Evolutionary conservation across 805 yeast species (phyloP).

Genomic region (Kazachstania africana): DNA sequence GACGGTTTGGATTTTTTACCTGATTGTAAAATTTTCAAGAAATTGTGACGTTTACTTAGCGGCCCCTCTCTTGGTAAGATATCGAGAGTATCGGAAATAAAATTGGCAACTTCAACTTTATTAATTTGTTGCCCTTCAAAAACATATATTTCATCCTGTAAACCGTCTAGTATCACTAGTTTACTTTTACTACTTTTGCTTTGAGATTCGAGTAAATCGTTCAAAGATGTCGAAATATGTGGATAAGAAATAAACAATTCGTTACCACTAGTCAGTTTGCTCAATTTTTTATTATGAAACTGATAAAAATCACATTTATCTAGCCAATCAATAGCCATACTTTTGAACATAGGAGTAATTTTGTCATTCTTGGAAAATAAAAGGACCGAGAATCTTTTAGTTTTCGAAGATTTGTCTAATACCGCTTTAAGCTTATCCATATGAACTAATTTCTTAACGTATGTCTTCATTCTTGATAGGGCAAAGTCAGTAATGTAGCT

Average conservation of each 20-base stretch:
- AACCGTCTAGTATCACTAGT: constrained; percentile 15
- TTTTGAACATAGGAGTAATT: constrained; percentile 45
- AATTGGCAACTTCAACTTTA: constrained; percentile 16
- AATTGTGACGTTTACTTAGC: constrained; percentile 15
- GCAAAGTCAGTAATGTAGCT: constrained; percentile 44
- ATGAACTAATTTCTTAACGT: constrained; percentile 40
- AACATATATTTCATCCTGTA: constrained; percentile 9
- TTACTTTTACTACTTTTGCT: constrained; percentile 9
- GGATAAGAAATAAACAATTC: constrained; percentile 9
- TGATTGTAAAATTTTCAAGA: constrained; percentile 10
- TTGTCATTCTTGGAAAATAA: constrained; percentile 40
- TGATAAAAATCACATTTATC: constrained; percentile 38
- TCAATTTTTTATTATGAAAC: constrained; percentile 24
- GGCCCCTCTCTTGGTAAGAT: constrained; percentile 26
- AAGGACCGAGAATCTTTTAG: constrained; percentile 31
- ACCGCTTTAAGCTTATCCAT: constrained; percentile 24
- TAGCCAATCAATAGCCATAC: constrained; percentile 61
- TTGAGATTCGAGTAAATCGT: constrained; percentile 6
- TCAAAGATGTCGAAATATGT: constrained; percentile 11
- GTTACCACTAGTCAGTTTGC: constrained; percentile 3
- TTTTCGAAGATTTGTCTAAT: constrained; percentile 7
- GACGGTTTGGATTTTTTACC: constrained; percentile 10
- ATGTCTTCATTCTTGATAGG: constrained; percentile 50
- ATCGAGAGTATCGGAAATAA: constrained; percentile 9
- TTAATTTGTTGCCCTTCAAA: constrained; percentile 12